Percentiles rank a stretch among this genome's conserved stretches.
phyloP scores from a whole-genome alignment of 352 stramenopile genomes.

The Phytophthora agathidicida region DNA sequence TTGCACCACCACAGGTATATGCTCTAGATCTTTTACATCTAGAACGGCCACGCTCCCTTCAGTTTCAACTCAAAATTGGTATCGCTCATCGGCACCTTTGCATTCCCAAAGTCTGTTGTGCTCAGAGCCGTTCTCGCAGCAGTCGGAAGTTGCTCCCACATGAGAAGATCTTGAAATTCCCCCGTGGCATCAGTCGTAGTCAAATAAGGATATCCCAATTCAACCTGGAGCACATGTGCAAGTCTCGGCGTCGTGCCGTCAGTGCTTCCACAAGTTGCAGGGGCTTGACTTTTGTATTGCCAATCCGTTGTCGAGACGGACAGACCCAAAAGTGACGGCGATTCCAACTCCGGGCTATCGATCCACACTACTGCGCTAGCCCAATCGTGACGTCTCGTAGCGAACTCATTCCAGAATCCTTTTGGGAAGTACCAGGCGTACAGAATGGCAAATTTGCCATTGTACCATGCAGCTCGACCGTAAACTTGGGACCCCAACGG shows the following conservation, averaged over 20 bases:
- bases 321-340: constrained; percentile 6
- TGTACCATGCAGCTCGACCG: constrained; percentile 17
- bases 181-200: constrained; percentile 2
- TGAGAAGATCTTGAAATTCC: constrained; percentile 3
- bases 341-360: constrained; percentile 3
- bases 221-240: constrained; percentile 2
- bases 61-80: constrained; percentile 16
- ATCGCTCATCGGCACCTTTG: constrained; percentile 15
- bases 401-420: constrained; percentile 6
- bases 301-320: constrained; percentile 11
- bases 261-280: constrained; percentile 3
- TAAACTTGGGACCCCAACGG: constrained; percentile 20
- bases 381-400: constrained; percentile 19
- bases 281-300: constrained; percentile 8
- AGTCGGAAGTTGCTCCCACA: constrained; percentile 22
- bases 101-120: constrained; percentile 14
- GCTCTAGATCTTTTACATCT: too few relatives aligned
- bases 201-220: constrained; percentile 6
- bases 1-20: too few relatives aligned
- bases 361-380: constrained; percentile 20
- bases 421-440: constrained; percentile 30
- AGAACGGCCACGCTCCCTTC: constrained; percentile 17
- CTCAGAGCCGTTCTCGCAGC: constrained; percentile 13
- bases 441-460: constrained; percentile 16
- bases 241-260: constrained; percentile 10